Percentiles rank a stretch among this genome's conserved stretches.
These are phyloP conservation scores for Coemansia aciculifera DNA, from an alignment of 192 early-diverging fungal species.

Conservation along the genomic window DNA sequence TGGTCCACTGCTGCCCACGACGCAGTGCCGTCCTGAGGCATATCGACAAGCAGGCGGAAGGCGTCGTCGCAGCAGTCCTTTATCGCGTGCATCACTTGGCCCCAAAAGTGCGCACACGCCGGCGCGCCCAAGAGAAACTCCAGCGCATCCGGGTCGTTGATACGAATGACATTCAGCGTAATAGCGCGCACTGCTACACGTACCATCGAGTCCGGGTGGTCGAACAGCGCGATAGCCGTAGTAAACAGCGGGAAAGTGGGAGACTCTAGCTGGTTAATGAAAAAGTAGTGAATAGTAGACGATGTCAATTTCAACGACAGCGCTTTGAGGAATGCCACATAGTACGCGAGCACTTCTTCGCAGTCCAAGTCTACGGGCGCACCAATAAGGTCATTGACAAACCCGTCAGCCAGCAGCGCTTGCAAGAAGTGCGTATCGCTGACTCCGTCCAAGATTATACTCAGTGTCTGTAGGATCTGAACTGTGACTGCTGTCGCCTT, in stretches of 20 bases:
- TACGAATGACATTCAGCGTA: conserved; percentile 63
- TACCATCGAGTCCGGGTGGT: conserved; percentile 72
- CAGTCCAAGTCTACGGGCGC: conserved; percentile 58
- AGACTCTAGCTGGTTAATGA: conserved; percentile 49
- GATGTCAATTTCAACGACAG: conserved; percentile 65
- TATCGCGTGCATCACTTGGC: conserved; percentile 38
- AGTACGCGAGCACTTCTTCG: conserved; percentile 70
- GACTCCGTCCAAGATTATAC: conserved; percentile 55
- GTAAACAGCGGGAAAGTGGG: conserved; percentile 61
- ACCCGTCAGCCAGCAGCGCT: conserved; percentile 71
- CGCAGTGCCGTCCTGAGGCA: conserved; percentile 31
- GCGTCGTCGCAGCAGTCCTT: conserved; percentile 40
- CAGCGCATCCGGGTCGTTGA: conserved; percentile 35
- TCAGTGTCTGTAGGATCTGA: conserved; percentile 56
- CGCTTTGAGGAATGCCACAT: conserved; percentile 69
- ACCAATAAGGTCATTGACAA: conserved; percentile 68
- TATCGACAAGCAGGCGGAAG: conserved; percentile 46
- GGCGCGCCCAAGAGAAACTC: conserved; percentile 42
- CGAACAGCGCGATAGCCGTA: conserved; percentile 64
- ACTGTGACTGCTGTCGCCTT: conserved; percentile 29
- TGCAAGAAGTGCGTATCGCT: conserved; percentile 47
- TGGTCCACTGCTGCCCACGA: conserved; percentile 55
- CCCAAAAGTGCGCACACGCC: conserved; percentile 38
- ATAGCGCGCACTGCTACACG: conserved; percentile 66
- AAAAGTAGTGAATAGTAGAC: conserved; percentile 66